These are phyloP conservation scores for Cutaneotrichosporon sp. DNA, from an alignment of 1,284 basidiomycete genomes.

Conservation along the genomic window DNA sequence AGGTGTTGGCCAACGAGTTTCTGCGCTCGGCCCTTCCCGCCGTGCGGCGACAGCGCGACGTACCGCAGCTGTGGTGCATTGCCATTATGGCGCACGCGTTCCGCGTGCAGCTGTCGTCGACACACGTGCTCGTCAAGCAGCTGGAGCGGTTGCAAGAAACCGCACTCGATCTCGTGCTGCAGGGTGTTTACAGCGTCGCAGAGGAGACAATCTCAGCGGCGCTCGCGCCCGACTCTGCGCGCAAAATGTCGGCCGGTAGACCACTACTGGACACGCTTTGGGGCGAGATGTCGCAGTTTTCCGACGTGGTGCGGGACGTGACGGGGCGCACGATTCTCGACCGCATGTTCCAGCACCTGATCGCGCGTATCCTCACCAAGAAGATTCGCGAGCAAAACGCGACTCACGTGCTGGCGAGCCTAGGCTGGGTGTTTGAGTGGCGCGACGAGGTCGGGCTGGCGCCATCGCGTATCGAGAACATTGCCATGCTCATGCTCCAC, in stretches of 20 bases:
- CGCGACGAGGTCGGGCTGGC: conserved; percentile 2
- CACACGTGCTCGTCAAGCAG: conserved; percentile 4
- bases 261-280: conserved; percentile 6
- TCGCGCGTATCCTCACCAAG: conserved; percentile 5
- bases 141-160: conserved; percentile 8
- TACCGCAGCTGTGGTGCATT: conserved; percentile 8
- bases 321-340: conserved; percentile 4
- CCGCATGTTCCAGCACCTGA: conserved; percentile 9
- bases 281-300: conserved; percentile 5
- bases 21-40: conserved; percentile 1
- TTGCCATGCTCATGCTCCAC: not conserved
- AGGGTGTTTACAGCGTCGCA: conserved; percentile 5
- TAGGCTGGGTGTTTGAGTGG: conserved; percentile 7
- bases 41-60: not conserved
- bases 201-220: not conserved
- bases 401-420: not conserved
- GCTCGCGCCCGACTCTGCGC: conserved; percentile 1
- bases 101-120: conserved; percentile 5
- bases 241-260: not conserved
- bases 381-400: conserved; percentile 8
- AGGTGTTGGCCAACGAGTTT: conserved; percentile 7
- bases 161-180: conserved; percentile 5
- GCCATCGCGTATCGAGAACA: conserved; percentile 5
- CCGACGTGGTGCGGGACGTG: conserved; percentile 5
- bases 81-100: conserved; percentile 6